Percentiles rank a stretch among this genome's conserved stretches.
These are phyloP conservation scores for Annona squamosa DNA, from an alignment of 164 flowering plant species.

Conservation along the genomic window DNA sequence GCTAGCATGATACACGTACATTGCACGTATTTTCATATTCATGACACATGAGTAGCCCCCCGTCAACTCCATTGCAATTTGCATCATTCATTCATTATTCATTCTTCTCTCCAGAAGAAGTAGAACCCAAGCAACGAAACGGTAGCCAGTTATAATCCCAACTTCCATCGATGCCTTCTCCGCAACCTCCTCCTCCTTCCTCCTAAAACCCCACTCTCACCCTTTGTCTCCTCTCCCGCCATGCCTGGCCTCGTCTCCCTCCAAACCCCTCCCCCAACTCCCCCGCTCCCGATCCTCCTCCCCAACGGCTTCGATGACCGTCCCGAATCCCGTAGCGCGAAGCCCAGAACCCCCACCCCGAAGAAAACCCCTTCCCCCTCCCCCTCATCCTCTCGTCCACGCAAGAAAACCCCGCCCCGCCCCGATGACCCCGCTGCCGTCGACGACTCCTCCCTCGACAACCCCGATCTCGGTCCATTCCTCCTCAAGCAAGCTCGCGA, in stretches of 20 bases:
- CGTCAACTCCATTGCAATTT: too few species aligned
- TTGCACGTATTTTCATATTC: too few species aligned
- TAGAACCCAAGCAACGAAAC: conserved; percentile 13
- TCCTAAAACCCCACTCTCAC: neutral
- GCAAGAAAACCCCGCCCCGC: conserved; percentile 42
- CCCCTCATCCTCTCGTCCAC: conserved; percentile 44
- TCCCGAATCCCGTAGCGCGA: conserved; percentile 19
- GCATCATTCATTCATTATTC: too few species aligned
- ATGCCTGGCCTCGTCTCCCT: conserved; percentile 20
- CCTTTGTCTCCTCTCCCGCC: neutral
- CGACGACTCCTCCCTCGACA: conserved; percentile 72
- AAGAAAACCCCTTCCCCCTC: conserved; percentile 45
- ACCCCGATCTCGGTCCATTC: conserved; percentile 98
- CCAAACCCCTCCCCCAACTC: conserved; percentile 15
- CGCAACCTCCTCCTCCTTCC: neutral
- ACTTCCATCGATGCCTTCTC: neutral
- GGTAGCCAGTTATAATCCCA: conserved; percentile 4
- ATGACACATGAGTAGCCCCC: too few species aligned
- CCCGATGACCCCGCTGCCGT: conserved; percentile 17
- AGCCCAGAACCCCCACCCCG: conserved; percentile 38
- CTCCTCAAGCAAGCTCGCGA: conserved; percentile 84
- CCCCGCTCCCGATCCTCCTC: conserved; percentile 15
- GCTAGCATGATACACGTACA: too few species aligned
- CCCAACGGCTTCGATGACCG: conserved; percentile 6
- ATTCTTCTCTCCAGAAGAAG: neutral